Percentiles rank a stretch among this genome's conserved stretches.
phyloP scores from a whole-genome alignment of 2,329 filamentous ascomycete species.

The Clonostachys rosea region DNA sequence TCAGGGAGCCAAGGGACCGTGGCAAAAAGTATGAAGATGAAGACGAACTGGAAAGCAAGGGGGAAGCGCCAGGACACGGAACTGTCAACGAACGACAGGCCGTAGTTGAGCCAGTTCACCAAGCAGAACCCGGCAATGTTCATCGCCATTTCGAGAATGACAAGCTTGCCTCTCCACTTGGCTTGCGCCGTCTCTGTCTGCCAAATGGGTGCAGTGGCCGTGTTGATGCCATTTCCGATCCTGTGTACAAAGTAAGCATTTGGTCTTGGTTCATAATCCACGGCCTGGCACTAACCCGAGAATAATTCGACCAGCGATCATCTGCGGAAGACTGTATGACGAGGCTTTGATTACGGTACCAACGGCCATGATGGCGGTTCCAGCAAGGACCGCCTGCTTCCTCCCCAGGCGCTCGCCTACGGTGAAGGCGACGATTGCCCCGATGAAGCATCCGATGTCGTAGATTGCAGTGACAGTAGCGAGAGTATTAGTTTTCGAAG shows the following conservation, averaged over 20 bases:
- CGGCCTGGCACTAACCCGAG: slow-evolving; percentile 31
- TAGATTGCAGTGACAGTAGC: slow-evolving; percentile 34
- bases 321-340: slow-evolving; percentile 6
- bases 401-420: slow-evolving; percentile 39
- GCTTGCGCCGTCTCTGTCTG: slow-evolving; percentile 26
- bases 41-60: slow-evolving; percentile 17
- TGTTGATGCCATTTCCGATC: slow-evolving; percentile 38
- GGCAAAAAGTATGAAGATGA: slow-evolving; percentile 11
- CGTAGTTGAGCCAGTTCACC: slow-evolving; percentile 4
- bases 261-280: neutral
- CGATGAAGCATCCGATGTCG: slow-evolving; percentile 40
- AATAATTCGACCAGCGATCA: slow-evolving; percentile 20
- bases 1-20: slow-evolving; percentile 17
- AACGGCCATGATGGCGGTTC: slow-evolving; percentile 2
- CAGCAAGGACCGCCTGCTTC: slow-evolving; percentile 23
- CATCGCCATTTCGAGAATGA: slow-evolving; percentile 21
- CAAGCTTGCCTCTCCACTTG: slow-evolving; percentile 20
- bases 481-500: neutral
- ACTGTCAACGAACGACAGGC: slow-evolving; percentile 8
- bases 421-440: slow-evolving; percentile 29
- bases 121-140: neutral
- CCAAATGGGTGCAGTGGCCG: slow-evolving; percentile 28
- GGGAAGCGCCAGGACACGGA: slow-evolving; percentile 5
- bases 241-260: too few species aligned
- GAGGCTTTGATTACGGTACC: slow-evolving; percentile 6